A percentile compares a stretch with the other conserved stretches of the same genome.
Conservation (phyloP, 1,284 basidiomycete species). For the Rhodotorula sp. region DNA sequence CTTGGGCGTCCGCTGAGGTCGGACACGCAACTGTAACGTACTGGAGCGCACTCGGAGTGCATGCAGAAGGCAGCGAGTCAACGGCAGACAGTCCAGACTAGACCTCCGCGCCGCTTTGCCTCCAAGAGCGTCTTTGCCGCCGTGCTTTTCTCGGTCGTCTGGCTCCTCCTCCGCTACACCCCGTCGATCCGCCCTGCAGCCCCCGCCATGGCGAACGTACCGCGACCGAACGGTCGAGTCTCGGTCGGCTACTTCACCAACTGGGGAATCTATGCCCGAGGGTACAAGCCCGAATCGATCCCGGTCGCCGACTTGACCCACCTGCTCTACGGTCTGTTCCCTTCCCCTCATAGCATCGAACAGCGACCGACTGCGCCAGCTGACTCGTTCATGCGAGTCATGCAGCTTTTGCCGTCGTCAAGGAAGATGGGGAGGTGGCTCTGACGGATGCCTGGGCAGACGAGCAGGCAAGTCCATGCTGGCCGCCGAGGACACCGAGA, state of each 20-base stretch:
- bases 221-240: constrained; percentile 33
- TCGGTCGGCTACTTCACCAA: constrained; percentile 46
- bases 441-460: constrained; percentile 82
- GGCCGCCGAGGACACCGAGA: neutral
- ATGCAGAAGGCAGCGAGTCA: neutral
- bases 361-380: neutral
- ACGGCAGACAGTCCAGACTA: too few species aligned
- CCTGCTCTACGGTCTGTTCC: constrained; percentile 61
- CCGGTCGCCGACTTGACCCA: constrained; percentile 70
- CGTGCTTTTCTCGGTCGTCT: neutral
- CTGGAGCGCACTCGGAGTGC: neutral
- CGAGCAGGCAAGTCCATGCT: constrained; percentile 58
- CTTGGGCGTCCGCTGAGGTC: neutral
- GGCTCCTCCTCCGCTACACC: neutral
- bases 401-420: constrained; percentile 72
- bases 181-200: neutral
- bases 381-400: neutral
- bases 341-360: neutral
- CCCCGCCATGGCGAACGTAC: constrained; percentile 2
- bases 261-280: constrained; percentile 60
- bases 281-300: constrained; percentile 52
- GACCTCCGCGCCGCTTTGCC: neutral
- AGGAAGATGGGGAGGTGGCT: constrained; percentile 58
- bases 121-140: neutral
- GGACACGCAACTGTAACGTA: too few species aligned